phyloP scores from a whole-genome alignment of 2,329 filamentous ascomycete species.

The Diaporthe nobilis region DNA sequence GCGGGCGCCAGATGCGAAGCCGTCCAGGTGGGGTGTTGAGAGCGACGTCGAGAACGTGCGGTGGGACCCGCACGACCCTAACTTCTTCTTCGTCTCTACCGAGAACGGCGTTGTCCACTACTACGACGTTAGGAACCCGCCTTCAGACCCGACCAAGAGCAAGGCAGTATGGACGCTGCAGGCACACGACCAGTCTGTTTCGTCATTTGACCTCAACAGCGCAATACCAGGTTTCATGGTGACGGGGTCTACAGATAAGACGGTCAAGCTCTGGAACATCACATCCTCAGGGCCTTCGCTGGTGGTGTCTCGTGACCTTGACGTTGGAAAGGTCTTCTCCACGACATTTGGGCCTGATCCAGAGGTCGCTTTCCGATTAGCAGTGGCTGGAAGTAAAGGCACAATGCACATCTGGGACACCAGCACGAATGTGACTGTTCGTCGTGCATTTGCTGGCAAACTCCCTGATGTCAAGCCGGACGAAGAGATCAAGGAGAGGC shows the following conservation, averaged over 20 bases:
- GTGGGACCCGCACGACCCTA: constrained; percentile 94
- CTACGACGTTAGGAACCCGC: constrained; percentile 86
- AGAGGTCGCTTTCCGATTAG: constrained; percentile 91
- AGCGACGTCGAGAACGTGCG: constrained; percentile 93
- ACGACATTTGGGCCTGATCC: constrained; percentile 90
- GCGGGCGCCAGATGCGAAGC: constrained; percentile 88
- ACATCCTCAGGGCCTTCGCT: constrained; percentile 84
- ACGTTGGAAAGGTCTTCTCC: constrained; percentile 95
- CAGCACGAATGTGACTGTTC: constrained; percentile 89
- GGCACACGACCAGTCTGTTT: constrained; percentile 93
- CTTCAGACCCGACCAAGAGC: constrained; percentile 78
- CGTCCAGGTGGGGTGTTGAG: constrained; percentile 91
- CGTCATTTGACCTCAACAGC: constrained; percentile 92
- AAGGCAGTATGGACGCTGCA: constrained; percentile 96
- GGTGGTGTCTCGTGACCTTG: constrained; percentile 91
- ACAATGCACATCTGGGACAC: constrained; percentile 97
- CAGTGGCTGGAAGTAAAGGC: constrained; percentile 95
- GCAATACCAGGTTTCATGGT: constrained; percentile 92
- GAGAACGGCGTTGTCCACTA: constrained; percentile 94
- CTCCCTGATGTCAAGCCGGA: constrained; percentile 70
- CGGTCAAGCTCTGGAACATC: constrained; percentile 97
- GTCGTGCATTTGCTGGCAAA: constrained; percentile 84
- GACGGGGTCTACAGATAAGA: constrained; percentile 94
- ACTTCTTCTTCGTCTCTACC: constrained; percentile 96
- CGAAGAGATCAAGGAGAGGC: constrained; percentile 78